These are phyloP conservation scores for Geotrichum aggregatum DNA, from an alignment of 1,139 yeast species.

Conservation along the genomic window DNA sequence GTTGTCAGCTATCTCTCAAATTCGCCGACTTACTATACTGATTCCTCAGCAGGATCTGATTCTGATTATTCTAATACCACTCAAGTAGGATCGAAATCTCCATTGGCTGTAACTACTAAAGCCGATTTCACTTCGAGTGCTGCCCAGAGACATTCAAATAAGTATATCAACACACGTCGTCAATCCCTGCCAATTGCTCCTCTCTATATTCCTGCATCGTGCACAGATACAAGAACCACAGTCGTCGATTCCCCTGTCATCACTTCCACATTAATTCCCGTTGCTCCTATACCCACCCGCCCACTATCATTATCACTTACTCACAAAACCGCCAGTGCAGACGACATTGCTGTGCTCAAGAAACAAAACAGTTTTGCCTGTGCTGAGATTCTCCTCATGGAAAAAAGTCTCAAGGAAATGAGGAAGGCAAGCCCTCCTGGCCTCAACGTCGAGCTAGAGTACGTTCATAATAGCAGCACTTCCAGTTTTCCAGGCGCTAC, in stretches of 20 bases:
- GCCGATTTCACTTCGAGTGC: too few species aligned
- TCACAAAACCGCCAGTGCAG: not conserved
- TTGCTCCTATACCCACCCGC: slow-evolving; percentile 15
- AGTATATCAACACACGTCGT: too few species aligned
- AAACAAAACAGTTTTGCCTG: slow-evolving; percentile 7
- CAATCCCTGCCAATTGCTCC: too few species aligned
- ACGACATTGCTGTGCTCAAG: not conserved
- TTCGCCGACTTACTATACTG: not conserved
- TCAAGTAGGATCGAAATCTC: too few species aligned
- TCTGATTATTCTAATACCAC: not conserved
- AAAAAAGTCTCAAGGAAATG: slow-evolving; percentile 7
- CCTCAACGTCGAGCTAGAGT: not conserved
- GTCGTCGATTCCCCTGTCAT: not conserved
- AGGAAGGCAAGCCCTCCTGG: not conserved
- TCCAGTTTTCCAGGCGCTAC: not conserved
- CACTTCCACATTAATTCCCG: slow-evolving; percentile 5
- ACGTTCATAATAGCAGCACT: not conserved
- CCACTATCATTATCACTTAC: slow-evolving; percentile 12
- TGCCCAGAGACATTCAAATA: too few species aligned
- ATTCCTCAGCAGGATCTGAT: not conserved
- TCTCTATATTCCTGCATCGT: too few species aligned
- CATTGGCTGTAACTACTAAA: too few species aligned
- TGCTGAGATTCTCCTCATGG: slow-evolving; percentile 13
- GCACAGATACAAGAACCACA: too few species aligned
- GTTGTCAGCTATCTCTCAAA: not conserved